Evolutionary conservation across 1,284 basidiomycete species (phyloP), one percentile per base, ranked within the genome.

Genomic region (Microbotryomycetes sp.): DNA sequence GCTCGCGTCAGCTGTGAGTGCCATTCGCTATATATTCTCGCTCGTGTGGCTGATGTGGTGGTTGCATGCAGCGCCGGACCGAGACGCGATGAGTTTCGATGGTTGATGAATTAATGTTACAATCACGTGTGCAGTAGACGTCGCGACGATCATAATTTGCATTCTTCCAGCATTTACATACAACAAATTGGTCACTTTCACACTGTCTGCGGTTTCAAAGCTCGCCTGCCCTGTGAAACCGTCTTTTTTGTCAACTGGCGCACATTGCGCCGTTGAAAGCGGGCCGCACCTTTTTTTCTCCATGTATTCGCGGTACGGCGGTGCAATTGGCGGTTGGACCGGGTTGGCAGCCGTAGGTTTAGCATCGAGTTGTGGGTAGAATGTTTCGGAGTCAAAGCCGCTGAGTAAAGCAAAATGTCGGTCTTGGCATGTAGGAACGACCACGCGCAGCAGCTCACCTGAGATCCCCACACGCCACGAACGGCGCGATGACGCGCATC

Each of bases 381-480:
- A 66, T 26, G 67, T 69, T 41, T 72, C 71, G 1, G 71, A 69
- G 30, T 72, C 71, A 41, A 62, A 72, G 3, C 67, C 71, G 30
- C 66, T 68, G 52, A 27, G 9, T 5, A 13, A 9, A 24, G 30
- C 26, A 23, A 29, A n/a, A 48, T 15, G 45, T 3, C 1, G 46
- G 3, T 4, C 15, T 3, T 7, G 7, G 45, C 5, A 15, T n/a
- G 28, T 21, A 18, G 21, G 31, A 21, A 26, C 35, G 21, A 49
- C 23, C 3, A 16, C 2, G 18, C 3, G n/a, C n/a, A n/a, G n/a
- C 4, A 50, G 41, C 56, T 11, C 45, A 71, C 71, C 71, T 72
- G 24, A 74, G 56, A 48, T 74, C 72, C 23, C 73, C 73, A 54
- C 71, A 73, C 2, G 71, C 70, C 9, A 73, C 72, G 30, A 74